These are phyloP conservation scores for Tubosaeta sp. DNA, from an alignment of 768 basidiomycete genomes.

Conservation along the genomic window DNA sequence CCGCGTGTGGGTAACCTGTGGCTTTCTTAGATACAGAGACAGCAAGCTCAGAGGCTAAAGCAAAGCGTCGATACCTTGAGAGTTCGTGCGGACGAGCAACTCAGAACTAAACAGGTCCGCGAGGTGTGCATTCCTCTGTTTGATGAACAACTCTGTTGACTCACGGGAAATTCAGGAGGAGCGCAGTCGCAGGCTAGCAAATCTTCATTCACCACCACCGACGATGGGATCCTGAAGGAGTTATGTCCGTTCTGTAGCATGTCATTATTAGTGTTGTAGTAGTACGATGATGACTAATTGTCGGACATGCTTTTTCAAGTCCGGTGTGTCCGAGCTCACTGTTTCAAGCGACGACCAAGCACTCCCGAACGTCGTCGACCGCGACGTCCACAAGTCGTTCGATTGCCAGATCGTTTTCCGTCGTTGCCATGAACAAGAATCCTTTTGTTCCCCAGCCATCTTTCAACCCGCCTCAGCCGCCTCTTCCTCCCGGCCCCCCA, in stretches of 20 bases:
- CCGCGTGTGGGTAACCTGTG: not conserved
- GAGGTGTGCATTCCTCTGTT: not conserved
- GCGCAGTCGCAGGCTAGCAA: not conserved
- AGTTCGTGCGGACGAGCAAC: not conserved
- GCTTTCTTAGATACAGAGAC: not conserved
- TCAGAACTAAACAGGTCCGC: not conserved
- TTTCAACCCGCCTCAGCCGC: constrained; percentile 70
- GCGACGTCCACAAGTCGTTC: constrained; percentile 2
- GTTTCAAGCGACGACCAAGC: constrained; percentile 22
- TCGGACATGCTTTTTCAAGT: constrained; percentile 14
- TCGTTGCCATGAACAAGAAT: constrained; percentile 72
- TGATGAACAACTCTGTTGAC: not conserved
- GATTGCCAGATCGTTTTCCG: constrained; percentile 10
- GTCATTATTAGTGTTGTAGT: not conserved
- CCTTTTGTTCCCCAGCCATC: constrained; percentile 69
- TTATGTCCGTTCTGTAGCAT: not conserved
- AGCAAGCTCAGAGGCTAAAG: not conserved
- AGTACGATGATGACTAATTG: constrained; percentile 22
- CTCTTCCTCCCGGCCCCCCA: constrained; percentile 76
- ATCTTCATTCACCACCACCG: not conserved
- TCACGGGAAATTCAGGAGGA: not conserved
- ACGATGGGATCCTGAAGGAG: not conserved
- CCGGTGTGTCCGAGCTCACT: constrained; percentile 13
- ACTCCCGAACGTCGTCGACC: constrained; percentile 7
- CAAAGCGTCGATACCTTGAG: not conserved